phyloP scores from a whole-genome alignment of 768 basidiomycete species.

The Kwoniella heveanensis region DNA sequence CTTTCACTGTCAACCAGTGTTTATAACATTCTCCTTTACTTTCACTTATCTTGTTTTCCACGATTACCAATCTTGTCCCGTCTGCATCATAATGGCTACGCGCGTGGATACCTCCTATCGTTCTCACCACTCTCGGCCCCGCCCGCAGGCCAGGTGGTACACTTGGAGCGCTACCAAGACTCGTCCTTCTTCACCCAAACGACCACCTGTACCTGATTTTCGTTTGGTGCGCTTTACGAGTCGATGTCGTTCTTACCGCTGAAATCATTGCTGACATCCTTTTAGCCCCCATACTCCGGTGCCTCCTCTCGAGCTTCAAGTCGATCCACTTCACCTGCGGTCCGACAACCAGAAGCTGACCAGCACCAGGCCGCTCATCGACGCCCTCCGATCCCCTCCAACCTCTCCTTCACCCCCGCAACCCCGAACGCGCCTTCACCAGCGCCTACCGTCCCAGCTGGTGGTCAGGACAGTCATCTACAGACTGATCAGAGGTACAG shows the following conservation, averaged over 20 bases:
- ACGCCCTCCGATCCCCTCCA: conserved; percentile 41
- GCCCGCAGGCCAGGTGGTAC: conserved; percentile 6
- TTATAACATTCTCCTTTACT: background rate
- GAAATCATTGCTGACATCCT: conserved; percentile 2
- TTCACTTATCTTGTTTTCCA: background rate
- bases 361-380: conserved; percentile 19
- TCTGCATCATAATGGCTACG: conserved; percentile 6
- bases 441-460: conserved; percentile 18
- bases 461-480: conserved; percentile 15
- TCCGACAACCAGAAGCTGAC: conserved; percentile 15
- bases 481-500: conserved; percentile 1
- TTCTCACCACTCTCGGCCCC: conserved; percentile 10
- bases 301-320: conserved; percentile 3
- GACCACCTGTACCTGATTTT: conserved; percentile 1
- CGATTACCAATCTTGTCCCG: background rate
- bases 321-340: conserved; percentile 23
- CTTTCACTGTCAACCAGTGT: background rate
- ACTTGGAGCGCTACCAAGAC: conserved; percentile 7
- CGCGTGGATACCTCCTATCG: conserved; percentile 1
- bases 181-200: conserved; percentile 8
- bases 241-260: background rate
- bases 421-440: conserved; percentile 30
- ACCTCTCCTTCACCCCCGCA: conserved; percentile 51
- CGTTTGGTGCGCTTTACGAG: conserved; percentile 6
- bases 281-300: conserved; percentile 6